Percentiles rank a stretch among this genome's conserved stretches.
Conservation (phyloP, 2,329 filamentous ascomycete genomes). For the Ophiostoma tasmaniense region DNA sequence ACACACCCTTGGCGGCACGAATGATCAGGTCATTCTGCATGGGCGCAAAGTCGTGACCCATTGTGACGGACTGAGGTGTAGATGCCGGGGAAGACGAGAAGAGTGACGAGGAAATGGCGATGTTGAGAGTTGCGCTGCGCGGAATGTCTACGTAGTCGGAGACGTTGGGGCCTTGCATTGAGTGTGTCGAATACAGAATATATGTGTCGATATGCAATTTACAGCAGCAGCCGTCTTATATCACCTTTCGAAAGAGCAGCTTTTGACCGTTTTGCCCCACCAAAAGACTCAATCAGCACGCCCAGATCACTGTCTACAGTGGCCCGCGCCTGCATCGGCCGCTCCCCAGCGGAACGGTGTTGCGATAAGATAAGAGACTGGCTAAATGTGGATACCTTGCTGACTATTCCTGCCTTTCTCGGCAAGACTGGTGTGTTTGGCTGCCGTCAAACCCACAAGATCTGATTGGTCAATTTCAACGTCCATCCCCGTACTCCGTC, state of each 20-base stretch:
- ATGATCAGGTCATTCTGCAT: constrained; percentile 89
- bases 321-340: constrained; percentile 11
- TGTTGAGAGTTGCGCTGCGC: constrained; percentile 4
- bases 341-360: constrained; percentile 1
- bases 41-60: constrained; percentile 67
- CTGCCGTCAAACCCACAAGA: neutral
- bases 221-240: neutral
- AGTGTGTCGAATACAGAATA: neutral
- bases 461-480: neutral
- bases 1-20: constrained; percentile 75
- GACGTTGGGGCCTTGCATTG: constrained; percentile 9
- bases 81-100: neutral
- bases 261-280: neutral
- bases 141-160: constrained; percentile 9
- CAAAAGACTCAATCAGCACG: neutral
- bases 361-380: constrained; percentile 2
- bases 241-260: neutral
- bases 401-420: constrained; percentile 2
- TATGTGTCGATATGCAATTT: neutral
- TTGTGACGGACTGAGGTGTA: constrained; percentile 27
- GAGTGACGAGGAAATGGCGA: neutral
- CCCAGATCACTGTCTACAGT: constrained; percentile 5
- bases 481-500: neutral
- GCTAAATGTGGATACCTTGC: neutral
- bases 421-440: neutral